Conservation (phyloP, 495 filamentous ascomycete genomes). For the Jackrogersella multiformis region DNA sequence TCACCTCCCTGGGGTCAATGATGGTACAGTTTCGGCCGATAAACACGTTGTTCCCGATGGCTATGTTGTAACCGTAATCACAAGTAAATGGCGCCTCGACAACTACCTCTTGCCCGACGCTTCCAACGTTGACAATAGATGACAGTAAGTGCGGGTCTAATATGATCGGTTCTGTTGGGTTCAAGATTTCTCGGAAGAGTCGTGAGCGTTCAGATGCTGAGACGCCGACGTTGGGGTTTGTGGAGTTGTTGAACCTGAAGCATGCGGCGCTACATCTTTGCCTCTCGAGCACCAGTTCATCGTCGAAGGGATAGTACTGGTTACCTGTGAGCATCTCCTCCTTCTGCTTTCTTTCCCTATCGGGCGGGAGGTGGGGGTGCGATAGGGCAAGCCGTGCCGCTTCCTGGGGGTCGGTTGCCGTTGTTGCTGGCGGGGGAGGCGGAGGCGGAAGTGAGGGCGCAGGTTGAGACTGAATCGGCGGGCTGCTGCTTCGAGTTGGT, state of each 20-base stretch:
- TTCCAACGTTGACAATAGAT: conserved; percentile 63
- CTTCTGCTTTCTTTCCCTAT: conserved; percentile 73
- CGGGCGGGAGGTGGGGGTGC: conserved; percentile 57
- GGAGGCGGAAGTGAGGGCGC: conserved; percentile 44
- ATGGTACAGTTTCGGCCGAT: conserved; percentile 90
- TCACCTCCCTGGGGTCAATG: conserved; percentile 76
- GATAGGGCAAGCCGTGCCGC: conserved; percentile 69
- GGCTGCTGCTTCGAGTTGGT: conserved; percentile 57
- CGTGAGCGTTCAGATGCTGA: conserved; percentile 81
- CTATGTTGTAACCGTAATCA: conserved; percentile 95
- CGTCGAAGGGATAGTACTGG: conserved; percentile 78
- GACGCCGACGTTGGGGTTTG: conserved; percentile 78
- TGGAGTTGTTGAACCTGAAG: conserved; percentile 89
- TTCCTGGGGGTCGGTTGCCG: conserved; percentile 60
- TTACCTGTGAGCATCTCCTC: conserved; percentile 94
- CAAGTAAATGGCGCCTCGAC: conserved; percentile 93
- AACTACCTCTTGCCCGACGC: conserved; percentile 76
- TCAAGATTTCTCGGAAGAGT: conserved; percentile 77
- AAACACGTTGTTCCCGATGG: conserved; percentile 84
- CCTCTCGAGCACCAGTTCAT: conserved; percentile 83
- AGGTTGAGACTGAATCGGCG: conserved; percentile 46
- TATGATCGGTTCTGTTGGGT: conserved; percentile 60
- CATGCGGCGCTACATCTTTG: conserved; percentile 85
- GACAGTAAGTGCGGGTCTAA: conserved; percentile 58
- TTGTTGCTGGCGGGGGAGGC: conserved; percentile 40